Evolutionary conservation across 176 grass and related monocot genomes (phyloP), one percentile per base, ranked within the genome.

Genomic region (Cymbopogon citratus): DNA sequence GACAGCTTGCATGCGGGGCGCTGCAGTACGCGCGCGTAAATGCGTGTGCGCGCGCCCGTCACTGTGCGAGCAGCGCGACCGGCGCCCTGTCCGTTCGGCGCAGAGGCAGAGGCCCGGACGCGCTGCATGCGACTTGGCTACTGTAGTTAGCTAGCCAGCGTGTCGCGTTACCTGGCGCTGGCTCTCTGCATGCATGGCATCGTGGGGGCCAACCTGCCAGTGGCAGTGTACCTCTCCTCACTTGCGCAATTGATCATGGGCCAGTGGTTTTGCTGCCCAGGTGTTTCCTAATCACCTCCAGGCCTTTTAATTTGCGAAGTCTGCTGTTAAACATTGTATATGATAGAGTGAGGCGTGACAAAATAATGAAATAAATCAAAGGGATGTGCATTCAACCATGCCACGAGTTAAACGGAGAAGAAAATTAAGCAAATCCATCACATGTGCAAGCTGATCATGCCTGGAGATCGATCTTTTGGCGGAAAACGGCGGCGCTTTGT

Each of bases 401-500:
- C 44, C 13, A 5, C 44, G 44, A 3, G 31, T 1, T 3, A 33
- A 33, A 33, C 1, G 3, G 44, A 15, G 41, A 83, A 45, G 5
- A 28, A 79, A 79, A 21, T 1, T 12, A 12, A 79, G 34, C 57
- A 83, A 54, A 59, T 51, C 7, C 29, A 48, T 74, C 81, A 80
- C 81, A 51, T 80, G 87, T 21, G 49, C 49, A 7, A 54, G 18
- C 18, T 54, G 49, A 54, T 8, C 49, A 21, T 19, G 18, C 49
- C 0, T 33, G 31, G 31, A 1, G 31, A 33, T 33, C 31, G 1
- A 24, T 75, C n/a, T 60, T 77, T 23, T 45, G 59, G 23, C 46
- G 28, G 33, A 45, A 45, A 6, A 14, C 25, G 59, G 80, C 27
- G 75, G 31, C 31, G 31, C 36, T 83, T 54, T 54, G 18, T 54